These are phyloP conservation scores for Pythium insidiosum DNA, from an alignment of 352 stramenopile genomes.

Conservation along the genomic window DNA sequence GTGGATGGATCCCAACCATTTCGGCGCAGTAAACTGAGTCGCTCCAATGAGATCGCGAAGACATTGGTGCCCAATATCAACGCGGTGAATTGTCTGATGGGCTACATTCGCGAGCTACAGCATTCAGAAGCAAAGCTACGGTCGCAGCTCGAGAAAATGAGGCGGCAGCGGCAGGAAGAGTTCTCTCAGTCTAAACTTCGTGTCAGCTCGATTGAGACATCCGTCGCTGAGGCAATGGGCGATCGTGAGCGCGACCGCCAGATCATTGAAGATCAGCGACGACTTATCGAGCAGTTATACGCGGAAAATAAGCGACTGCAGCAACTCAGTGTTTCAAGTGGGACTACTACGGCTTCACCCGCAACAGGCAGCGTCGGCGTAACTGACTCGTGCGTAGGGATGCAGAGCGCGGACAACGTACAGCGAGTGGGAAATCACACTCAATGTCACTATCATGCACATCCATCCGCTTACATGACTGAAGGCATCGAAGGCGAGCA, in stretches of 20 bases:
- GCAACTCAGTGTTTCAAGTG: too few relatives aligned
- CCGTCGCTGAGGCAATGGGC: constrained; percentile 16
- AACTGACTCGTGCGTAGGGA: too few relatives aligned
- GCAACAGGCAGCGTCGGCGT: too few relatives aligned
- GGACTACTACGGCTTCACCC: too few relatives aligned
- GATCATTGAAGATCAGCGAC: constrained; percentile 12
- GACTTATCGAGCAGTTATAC: constrained; percentile 28
- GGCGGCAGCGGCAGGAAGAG: constrained; percentile 46
- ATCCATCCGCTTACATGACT: too few relatives aligned
- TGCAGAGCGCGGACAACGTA: too few relatives aligned
- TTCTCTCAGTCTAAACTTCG: constrained; percentile 30
- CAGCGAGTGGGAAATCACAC: too few relatives aligned
- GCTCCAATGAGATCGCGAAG: constrained; percentile 29
- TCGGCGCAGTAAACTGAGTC: too few relatives aligned
- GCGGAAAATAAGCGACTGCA: constrained; percentile 11
- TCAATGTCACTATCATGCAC: too few relatives aligned
- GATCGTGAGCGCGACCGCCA: constrained; percentile 12
- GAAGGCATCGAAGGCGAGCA: too few relatives aligned
- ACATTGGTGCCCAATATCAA: constrained; percentile 50
- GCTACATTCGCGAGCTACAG: constrained; percentile 69
- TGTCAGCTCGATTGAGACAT: constrained; percentile 33
- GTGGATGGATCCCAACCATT: too few relatives aligned
- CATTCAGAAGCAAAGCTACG: constrained; percentile 53
- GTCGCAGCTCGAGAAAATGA: constrained; percentile 43
- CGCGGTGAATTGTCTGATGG: constrained; percentile 62